These are phyloP conservation scores for Astragalus membranaceus DNA, from an alignment of 306 rosid genomes.

Conservation along the genomic window DNA sequence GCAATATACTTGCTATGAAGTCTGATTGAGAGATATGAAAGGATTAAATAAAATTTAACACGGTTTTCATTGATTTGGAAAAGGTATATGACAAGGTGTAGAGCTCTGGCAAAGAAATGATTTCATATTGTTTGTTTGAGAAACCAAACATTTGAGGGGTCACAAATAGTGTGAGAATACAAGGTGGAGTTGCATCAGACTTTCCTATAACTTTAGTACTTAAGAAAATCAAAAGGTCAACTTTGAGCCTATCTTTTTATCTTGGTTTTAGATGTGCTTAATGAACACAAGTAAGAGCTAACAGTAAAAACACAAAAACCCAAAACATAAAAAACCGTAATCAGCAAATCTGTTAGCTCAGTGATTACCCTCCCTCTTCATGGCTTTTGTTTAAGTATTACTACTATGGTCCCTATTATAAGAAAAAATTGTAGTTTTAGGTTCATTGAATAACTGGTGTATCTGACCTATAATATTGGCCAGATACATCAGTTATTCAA, in stretches of 20 bases:
- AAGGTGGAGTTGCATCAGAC: neutral
- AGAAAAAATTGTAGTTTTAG: too few species aligned
- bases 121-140: neutral
- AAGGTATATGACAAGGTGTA: neutral
- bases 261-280: neutral
- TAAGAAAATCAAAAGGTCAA: neutral
- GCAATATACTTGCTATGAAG: neutral
- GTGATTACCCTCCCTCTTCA: neutral
- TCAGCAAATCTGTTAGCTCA: too few species aligned
- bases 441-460: too few species aligned
- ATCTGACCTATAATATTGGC: too few species aligned
- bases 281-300: neutral
- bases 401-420: too few species aligned
- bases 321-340: too few species aligned
- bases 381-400: neutral
- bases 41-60: neutral
- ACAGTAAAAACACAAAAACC: too few species aligned
- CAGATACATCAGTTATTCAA: too few species aligned
- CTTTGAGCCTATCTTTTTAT: neutral
- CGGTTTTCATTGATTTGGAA: neutral
- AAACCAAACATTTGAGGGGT: neutral
- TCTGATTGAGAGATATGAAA: neutral
- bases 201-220: neutral
- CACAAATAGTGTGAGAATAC: neutral
- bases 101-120: neutral